These are phyloP conservation scores for Rosa persica DNA, from an alignment of 306 rosid genomes.

Conservation along the genomic window DNA sequence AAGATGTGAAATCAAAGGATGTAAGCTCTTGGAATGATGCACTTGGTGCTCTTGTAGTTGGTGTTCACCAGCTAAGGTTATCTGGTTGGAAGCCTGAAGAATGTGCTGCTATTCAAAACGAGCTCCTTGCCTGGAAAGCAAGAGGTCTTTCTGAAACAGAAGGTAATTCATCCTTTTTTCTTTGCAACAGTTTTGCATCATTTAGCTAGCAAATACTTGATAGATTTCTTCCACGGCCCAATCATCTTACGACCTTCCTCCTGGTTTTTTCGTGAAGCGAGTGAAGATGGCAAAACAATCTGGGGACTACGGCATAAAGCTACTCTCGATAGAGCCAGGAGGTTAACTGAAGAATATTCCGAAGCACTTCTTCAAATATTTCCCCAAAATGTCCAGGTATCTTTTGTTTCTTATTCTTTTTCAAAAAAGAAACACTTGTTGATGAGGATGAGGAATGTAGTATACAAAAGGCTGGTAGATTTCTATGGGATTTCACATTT, in stretches of 20 bases:
- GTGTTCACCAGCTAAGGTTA: conserved; percentile 74
- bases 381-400: conserved; percentile 89
- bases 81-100: conserved; percentile 91
- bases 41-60: conserved; percentile 72
- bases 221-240: conserved; percentile 5
- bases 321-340: conserved; percentile 90
- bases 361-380: conserved; percentile 93
- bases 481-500: background rate
- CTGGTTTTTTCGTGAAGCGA: conserved; percentile 46
- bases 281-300: conserved; percentile 86
- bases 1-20: conserved; percentile 58
- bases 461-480: conserved; percentile 6
- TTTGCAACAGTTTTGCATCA: conserved; percentile 16
- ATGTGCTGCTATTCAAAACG: conserved; percentile 84
- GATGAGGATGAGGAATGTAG: background rate
- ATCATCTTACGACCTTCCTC: conserved; percentile 8
- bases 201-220: background rate
- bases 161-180: conserved; percentile 44
- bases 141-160: conserved; percentile 80
- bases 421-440: background rate
- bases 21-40: conserved; percentile 79
- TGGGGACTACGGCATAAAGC: conserved; percentile 94
- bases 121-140: conserved; percentile 80
- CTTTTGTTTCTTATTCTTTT: background rate
- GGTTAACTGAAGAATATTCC: conserved; percentile 93